Evolutionary conservation across 164 flowering plant genomes (phyloP).

Genomic region (Berberis vulgaris): DNA sequence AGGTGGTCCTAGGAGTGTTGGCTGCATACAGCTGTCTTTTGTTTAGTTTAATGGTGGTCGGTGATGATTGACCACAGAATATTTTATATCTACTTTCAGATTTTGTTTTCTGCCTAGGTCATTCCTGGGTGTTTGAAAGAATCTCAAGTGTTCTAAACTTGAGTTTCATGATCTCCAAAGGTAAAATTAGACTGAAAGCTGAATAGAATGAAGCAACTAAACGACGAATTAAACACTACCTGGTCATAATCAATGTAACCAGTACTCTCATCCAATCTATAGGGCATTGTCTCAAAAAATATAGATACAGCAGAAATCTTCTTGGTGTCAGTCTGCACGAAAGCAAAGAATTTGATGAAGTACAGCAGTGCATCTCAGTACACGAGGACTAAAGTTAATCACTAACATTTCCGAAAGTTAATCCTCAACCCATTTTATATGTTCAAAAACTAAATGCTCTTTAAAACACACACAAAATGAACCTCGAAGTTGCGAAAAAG

Average conservation of each 20-base stretch:
- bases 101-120: no score
- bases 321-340: constrained; percentile 61
- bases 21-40: no score
- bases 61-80: no score
- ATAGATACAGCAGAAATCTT: constrained; percentile 88
- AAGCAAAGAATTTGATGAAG: constrained; percentile 5
- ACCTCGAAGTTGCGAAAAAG: no score
- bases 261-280: constrained; percentile 71
- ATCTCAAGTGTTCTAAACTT: no score
- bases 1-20: no score
- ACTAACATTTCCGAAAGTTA: background rate
- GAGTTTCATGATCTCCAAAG: no score
- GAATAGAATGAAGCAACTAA: background rate
- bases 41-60: no score
- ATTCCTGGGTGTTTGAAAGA: no score
- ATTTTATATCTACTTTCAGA: no score
- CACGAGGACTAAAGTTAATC: no score
- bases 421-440: background rate
- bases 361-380: background rate
- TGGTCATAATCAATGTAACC: constrained; percentile 84
- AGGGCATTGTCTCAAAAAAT: constrained; percentile 90
- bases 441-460: background rate
- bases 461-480: no score
- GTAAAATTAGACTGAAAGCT: background rate
- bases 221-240: constrained; percentile 18